Evolutionary conservation across 768 basidiomycete species (phyloP), one percentile per base, ranked within the genome.

Genomic region (Trichaptum fuscoviolaceum): DNA sequence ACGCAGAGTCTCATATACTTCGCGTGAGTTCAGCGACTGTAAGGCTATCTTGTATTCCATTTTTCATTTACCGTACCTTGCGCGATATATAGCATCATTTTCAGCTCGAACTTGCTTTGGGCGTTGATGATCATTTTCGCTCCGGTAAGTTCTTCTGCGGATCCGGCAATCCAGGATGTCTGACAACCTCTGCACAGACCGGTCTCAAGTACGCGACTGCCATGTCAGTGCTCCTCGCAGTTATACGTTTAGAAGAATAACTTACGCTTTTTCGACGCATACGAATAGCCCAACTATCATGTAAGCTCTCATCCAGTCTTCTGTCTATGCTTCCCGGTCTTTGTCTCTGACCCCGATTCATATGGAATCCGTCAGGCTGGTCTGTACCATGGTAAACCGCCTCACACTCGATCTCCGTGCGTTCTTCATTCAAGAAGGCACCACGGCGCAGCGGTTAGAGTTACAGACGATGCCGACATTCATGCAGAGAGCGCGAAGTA

Each of bases 61-160:
- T n/a, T n/a, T n/a, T n/a, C n/a, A 58, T n/a, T 58, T 2, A n/a
- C 9, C 57, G 4, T 61, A 5, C 15, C 59, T 25, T 61, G 23
- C 15, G 24, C 8, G n/a, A n/a, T n/a, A 9, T 34, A 17, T 25
- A 61, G 59, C 5, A 34, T 52, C 42, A 61, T 61, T 17, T 61
- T 61, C 59, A 61, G 25, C 25, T 25, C 59, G 15, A 61, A 61
- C 15, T 61, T 61, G 23, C 23, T 61, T 18, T 61, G 59, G 59
- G 59, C 59, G 3, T 17, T 61, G 59, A 25, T 61, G 59, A 61
- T 61, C 24, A 25, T 61, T 17, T 24, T 61, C 2, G 59, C 59
- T 17, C 59, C 59, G 15, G 59, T 61, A 24, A 61, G 59, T 24
- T 52, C 10, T 12, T 52, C 3, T 52, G 42, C 15, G 3, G 20